Conservation (phyloP, 768 basidiomycete species). For the Strobilomyces dryophilus region DNA sequence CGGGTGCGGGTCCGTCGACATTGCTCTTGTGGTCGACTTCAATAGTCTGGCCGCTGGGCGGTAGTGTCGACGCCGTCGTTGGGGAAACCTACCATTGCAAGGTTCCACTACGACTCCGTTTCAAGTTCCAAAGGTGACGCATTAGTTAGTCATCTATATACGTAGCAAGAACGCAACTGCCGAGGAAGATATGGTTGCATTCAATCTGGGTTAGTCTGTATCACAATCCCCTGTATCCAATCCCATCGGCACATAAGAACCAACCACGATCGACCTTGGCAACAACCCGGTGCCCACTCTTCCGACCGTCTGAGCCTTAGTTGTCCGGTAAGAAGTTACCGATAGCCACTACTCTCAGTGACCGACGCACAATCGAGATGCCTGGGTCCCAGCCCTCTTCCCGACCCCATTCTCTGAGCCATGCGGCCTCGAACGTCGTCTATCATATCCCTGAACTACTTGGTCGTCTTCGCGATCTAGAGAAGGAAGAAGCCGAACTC, state of each 20-base stretch:
- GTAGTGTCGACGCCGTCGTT: not conserved
- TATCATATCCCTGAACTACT: constrained; percentile 17
- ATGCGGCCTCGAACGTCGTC: constrained; percentile 9
- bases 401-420: constrained; percentile 5
- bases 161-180: not conserved
- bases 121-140: too few relatives aligned
- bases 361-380: constrained; percentile 1
- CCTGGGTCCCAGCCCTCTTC: not conserved
- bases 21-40: not conserved
- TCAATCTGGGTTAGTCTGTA: not conserved
- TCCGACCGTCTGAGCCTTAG: too few relatives aligned
- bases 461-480: constrained; percentile 18
- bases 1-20: constrained; percentile 6
- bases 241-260: constrained; percentile 7
- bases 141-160: not conserved
- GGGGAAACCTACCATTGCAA: too few relatives aligned
- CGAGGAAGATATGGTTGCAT: too few relatives aligned
- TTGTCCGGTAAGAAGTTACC: too few relatives aligned
- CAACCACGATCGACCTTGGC: not conserved
- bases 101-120: too few relatives aligned
- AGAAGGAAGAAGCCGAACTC: constrained; percentile 20
- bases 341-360: not conserved
- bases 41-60: not conserved
- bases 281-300: not conserved
- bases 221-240: constrained; percentile 13